Base-by-base conservation (phyloP, 1,284 basidiomycete genomes). In the Bjerkandera adusta region DNA sequence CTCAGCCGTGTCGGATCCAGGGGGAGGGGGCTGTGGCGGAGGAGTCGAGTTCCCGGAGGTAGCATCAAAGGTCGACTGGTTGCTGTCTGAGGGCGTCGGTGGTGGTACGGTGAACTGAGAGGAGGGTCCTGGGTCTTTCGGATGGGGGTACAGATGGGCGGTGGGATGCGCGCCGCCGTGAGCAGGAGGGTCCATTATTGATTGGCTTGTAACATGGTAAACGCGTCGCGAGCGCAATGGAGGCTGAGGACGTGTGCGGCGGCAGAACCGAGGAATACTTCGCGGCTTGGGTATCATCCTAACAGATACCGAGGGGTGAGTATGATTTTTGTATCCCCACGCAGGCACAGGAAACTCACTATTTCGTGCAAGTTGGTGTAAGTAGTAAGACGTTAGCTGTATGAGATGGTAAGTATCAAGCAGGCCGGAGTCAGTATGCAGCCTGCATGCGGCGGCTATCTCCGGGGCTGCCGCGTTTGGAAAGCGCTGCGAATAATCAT, bases 61-160 rank as follows among this genome's bases (percentile, higher is more conserved):
- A 7, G 48, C 21, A 21, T 40, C 5, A 22, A 38, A 29, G 5
- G 30, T 15, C 3, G 24, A n/a, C 15, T 34, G 33, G n/a, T 13
- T 26, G 22, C 47, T 51, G 2, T 35, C n/a, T 22, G 43, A 25
- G 3, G 47, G 50, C 24, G 50, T 51, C 16, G 48, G 51, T 5
- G 53, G 46, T n/a, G 52, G 29, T 21, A 48, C 40, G 16, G 45
- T 20, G 3, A 49, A 25, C 16, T 36, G 43, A 4, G 51, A 48
- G 7, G 51, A 47, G 3, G 48, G 29, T 12, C 45, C 56, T 12
- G 67, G 63, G 47, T 67, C 64, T 43, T 57, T 59, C 8, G 68
- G 65, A 47, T 66, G 51, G 16, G 39, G 63, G 20, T 63, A 60
- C 21, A 67, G 47, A 5, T 57, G 58, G 41, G 67, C 60, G 13